phyloP scores from a whole-genome alignment of 2,329 filamentous ascomycete species.

The Diatrype stigma region DNA sequence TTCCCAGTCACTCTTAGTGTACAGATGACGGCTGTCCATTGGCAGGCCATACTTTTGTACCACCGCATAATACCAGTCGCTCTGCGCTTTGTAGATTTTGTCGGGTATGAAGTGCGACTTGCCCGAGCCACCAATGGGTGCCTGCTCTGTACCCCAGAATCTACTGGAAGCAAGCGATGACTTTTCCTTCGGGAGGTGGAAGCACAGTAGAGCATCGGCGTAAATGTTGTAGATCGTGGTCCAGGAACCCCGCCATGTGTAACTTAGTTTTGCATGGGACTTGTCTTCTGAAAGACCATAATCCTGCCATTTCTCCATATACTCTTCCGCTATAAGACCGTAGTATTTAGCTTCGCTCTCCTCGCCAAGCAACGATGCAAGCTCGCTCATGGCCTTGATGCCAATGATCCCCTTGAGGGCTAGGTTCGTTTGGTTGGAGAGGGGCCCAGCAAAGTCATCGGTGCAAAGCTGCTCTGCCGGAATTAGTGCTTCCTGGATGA shows the following conservation, averaged over 20 bases:
- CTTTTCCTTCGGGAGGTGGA: conserved; percentile 49
- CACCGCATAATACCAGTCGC: conserved; percentile 74
- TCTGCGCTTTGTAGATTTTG: conserved; percentile 73
- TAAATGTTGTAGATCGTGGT: conserved; percentile 78
- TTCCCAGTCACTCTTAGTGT: conserved; percentile 89
- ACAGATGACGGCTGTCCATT: conserved; percentile 75
- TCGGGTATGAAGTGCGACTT: conserved; percentile 61
- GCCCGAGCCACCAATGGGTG: conserved; percentile 7
- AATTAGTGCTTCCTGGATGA: conserved; percentile 65
- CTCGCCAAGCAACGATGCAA: conserved; percentile 57
- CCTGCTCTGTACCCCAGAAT: conserved; percentile 18
- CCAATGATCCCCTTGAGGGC: conserved; percentile 75
- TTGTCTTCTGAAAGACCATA: conserved; percentile 66
- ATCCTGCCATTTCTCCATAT: conserved; percentile 68
- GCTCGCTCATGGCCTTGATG: conserved; percentile 71
- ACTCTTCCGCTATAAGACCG: conserved; percentile 58
- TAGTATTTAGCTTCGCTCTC: conserved; percentile 57
- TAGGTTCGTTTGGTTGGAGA: conserved; percentile 70
- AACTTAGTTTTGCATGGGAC: conserved; percentile 71
- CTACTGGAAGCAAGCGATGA: conserved; percentile 15
- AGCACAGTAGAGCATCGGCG: conserved; percentile 73
- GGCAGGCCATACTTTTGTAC: conserved; percentile 80
- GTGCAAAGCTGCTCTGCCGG: conserved; percentile 71
- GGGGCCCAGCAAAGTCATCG: conserved; percentile 74
- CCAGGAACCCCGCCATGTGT: conserved; percentile 79